A percentile compares a stretch with the other conserved stretches of the same genome.
Evolutionary conservation across 441 rosid genomes (phyloP).

Genomic region (Oxalis stricta): DNA sequence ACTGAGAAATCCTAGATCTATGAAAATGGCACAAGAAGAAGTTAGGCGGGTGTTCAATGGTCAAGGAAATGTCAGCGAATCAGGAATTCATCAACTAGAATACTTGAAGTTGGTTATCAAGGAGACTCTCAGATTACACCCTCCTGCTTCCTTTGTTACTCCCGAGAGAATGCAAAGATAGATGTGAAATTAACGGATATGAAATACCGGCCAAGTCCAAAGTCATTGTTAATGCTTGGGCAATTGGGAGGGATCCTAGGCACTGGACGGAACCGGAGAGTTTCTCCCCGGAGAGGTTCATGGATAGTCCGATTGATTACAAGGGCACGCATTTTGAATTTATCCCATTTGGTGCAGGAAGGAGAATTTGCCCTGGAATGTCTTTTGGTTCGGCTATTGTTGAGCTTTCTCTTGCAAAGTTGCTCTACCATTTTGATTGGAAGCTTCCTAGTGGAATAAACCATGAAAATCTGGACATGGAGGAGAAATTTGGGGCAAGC

Average conservation of each 20-base stretch:
- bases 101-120: constrained; percentile 23
- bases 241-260: constrained; percentile 14
- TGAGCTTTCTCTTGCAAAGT: constrained; percentile 13
- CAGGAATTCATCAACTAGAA: constrained; percentile 8
- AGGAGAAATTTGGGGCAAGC: constrained; percentile 8
- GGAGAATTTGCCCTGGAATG: constrained; percentile 17
- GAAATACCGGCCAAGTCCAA: constrained; percentile 10
- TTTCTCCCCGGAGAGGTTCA: constrained; percentile 23
- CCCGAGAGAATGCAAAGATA: constrained; percentile 18
- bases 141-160: constrained; percentile 15
- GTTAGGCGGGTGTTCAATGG: constrained; percentile 13
- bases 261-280: constrained; percentile 20
- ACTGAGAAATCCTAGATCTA: constrained; percentile 16
- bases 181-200: constrained; percentile 13
- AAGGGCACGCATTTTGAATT: constrained; percentile 16
- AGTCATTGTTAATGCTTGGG: constrained; percentile 16
- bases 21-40: constrained; percentile 27
- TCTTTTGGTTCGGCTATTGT: constrained; percentile 7
- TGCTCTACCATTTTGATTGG: constrained; percentile 24
- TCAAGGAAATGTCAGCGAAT: constrained; percentile 8
- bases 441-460: not conserved
- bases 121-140: constrained; percentile 24
- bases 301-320: constrained; percentile 10
- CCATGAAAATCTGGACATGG: constrained; percentile 12
- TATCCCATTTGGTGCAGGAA: constrained; percentile 23